Evolutionary conservation across 2,329 filamentous ascomycete genomes (phyloP).

Genomic region (Curvularia hawaiiensis): DNA sequence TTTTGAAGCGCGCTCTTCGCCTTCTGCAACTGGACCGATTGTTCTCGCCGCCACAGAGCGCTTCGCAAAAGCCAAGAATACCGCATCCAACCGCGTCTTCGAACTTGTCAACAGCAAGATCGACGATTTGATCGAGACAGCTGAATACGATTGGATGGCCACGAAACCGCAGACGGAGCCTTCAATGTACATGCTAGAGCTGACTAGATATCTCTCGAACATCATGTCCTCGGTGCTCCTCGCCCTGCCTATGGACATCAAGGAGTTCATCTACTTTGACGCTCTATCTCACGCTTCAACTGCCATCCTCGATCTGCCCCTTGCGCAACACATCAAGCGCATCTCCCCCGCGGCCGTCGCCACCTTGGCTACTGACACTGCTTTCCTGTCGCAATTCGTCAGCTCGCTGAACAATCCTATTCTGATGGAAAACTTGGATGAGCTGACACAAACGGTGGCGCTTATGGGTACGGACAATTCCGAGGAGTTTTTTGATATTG

Average conservation of each 20-base stretch:
- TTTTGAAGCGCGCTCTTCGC: constrained; percentile 81
- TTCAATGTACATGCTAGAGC: constrained; percentile 92
- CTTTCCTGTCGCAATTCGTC: constrained; percentile 85
- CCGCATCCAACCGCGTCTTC: constrained; percentile 95
- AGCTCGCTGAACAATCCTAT: constrained; percentile 86
- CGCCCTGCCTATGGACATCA: constrained; percentile 92
- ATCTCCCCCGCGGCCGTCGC: constrained; percentile 88
- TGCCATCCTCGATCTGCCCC: constrained; percentile 79
- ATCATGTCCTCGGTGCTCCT: constrained; percentile 96
- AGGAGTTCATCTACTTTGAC: constrained; percentile 97
- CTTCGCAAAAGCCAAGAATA: constrained; percentile 91
- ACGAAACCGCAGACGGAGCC: constrained; percentile 70
- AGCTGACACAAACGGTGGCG: constrained; percentile 89
- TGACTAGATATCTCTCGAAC: constrained; percentile 90
- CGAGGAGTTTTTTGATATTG: constrained; percentile 97
- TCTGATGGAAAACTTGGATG: constrained; percentile 85
- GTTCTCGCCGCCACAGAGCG: constrained; percentile 81
- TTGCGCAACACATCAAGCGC: constrained; percentile 77
- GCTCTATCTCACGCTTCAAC: constrained; percentile 88
- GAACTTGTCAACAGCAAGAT: constrained; percentile 99
- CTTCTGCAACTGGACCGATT: constrained; percentile 79
- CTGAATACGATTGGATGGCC: constrained; percentile 90
- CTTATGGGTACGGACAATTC: constrained; percentile 85
- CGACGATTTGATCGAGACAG: constrained; percentile 94
- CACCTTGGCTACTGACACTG: constrained; percentile 80